These are phyloP conservation scores for Akanthomyces uredinophilus DNA, from an alignment of 2,329 filamentous ascomycete species.

Conservation along the genomic window DNA sequence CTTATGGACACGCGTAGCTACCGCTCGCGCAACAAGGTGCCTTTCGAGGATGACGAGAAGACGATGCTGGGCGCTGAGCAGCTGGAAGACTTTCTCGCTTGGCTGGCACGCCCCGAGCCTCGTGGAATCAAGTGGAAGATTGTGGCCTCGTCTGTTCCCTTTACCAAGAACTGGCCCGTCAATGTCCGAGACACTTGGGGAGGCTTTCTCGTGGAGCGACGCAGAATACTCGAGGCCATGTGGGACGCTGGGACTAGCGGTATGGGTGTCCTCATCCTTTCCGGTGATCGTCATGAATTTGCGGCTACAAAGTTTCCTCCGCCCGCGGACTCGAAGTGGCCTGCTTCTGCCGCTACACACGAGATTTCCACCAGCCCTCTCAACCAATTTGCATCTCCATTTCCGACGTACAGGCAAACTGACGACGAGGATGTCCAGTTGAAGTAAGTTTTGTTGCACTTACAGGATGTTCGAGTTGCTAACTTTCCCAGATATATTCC, in stretches of 20 bases:
- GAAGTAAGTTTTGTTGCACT: constrained; percentile 55
- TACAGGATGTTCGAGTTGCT: background rate
- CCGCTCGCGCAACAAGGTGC: constrained; percentile 61
- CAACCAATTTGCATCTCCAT: constrained; percentile 88
- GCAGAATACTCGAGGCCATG: constrained; percentile 78
- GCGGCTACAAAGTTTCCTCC: constrained; percentile 76
- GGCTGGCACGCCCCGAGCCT: constrained; percentile 67
- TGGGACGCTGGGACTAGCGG: constrained; percentile 78
- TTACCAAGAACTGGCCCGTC: constrained; percentile 96
- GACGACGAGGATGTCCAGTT: constrained; percentile 79
- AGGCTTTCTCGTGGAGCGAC: constrained; percentile 78
- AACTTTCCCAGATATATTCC: constrained; percentile 60
- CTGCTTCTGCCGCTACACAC: constrained; percentile 62
- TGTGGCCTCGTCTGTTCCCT: constrained; percentile 82
- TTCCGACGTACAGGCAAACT: constrained; percentile 75
- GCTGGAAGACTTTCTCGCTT: constrained; percentile 71
- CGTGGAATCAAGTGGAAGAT: constrained; percentile 88
- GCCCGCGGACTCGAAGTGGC: constrained; percentile 57
- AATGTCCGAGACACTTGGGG: constrained; percentile 91
- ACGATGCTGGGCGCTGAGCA: constrained; percentile 84
- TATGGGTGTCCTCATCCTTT: constrained; percentile 75
- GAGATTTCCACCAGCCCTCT: constrained; percentile 91
- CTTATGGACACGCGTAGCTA: constrained; percentile 89
- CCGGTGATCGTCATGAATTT: constrained; percentile 95
- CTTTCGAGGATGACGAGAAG: constrained; percentile 61